Base-by-base conservation (phyloP, 805 yeast species). In the Millerago galiae region DNA sequence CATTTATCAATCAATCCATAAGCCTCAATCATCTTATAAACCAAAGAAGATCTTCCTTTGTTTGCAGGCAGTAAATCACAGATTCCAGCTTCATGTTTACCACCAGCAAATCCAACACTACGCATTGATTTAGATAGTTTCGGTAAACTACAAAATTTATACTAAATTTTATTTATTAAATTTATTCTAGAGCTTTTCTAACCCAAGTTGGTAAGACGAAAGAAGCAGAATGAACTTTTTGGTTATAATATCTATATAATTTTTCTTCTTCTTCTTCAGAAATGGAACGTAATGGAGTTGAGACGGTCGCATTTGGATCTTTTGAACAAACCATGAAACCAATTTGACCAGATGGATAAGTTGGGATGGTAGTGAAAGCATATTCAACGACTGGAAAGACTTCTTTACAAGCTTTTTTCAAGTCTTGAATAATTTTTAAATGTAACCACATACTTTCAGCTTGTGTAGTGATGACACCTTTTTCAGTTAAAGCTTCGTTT, bases 291-390 rank as follows among this genome's bases (percentile, higher is more conserved):
- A 76, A 51, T 38, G 98, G 96, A 51, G 65, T 70, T 55, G 67
- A 72, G 45, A 91, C 83, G 49, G 82, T 70, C 38, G 81, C 79
- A 21, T 64, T 54, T 13, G 75, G 61, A 59, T 85, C 83, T 71
- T 89, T 91, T 49, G 83, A 75, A 65, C 97, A 90, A 47, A 91
- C 90, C 96, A 91, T 87, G 69, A 93, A 87, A n/a, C 98, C 99
- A 59, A 91, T 83, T 64, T 89, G 95, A 51, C 99, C 99, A 15
- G 96, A 81, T 50, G 99, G 96, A 61, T 91, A 91, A 45, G 98
- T 90, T 60, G 99, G 99, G 54, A 90, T 88, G 60, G 93, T 78
- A 45, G 95, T 83, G 70, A 86, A 85, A 28, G 95, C 89, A 63
- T 89, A 90, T 61, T 84, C 93, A 34, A 83, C 97, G 42, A 78